Conservation (phyloP, 805 yeast species). For the Danielia reshetovae region DNA sequence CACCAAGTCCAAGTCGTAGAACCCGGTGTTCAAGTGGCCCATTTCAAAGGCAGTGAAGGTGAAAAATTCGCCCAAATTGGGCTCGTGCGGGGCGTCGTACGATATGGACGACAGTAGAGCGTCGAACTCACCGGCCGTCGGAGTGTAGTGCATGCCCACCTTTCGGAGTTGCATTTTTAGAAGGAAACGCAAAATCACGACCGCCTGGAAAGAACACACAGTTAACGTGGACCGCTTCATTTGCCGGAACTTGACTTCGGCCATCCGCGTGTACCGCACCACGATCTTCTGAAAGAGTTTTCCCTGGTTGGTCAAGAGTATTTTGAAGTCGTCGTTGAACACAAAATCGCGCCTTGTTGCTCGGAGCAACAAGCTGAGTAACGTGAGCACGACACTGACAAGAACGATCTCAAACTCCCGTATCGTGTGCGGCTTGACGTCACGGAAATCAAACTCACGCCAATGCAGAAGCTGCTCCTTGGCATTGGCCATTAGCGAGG, state of each 20-base stretch:
- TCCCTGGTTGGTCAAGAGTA: conserved; percentile 29
- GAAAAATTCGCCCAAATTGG: conserved; percentile 7
- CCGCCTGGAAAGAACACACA: conserved; percentile 13
- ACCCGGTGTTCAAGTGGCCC: conserved; percentile 16
- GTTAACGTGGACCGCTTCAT: conserved; percentile 7
- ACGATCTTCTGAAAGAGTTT: conserved; percentile 28
- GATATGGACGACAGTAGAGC: neutral
- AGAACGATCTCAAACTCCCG: conserved; percentile 26
- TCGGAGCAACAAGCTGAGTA: conserved; percentile 20
- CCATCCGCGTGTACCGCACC: conserved; percentile 14
- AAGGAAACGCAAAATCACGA: conserved; percentile 12
- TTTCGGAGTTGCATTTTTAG: conserved; percentile 6
- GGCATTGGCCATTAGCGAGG: conserved; percentile 8
- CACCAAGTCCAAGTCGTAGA: conserved; percentile 20
- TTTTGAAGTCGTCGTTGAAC: conserved; percentile 7
- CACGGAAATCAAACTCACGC: conserved; percentile 14
- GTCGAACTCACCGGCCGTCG: neutral
- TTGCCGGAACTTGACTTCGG: conserved; percentile 9
- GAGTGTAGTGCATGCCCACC: neutral
- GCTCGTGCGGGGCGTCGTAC: neutral
- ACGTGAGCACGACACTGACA: conserved; percentile 27
- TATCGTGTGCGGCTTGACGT: conserved; percentile 10
- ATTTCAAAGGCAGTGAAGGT: conserved; percentile 24
- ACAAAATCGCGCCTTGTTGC: conserved; percentile 8
- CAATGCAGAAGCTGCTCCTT: conserved; percentile 23